phyloP scores from a whole-genome alignment of 495 filamentous ascomycete genomes.

The Bathelium albidoporum region DNA sequence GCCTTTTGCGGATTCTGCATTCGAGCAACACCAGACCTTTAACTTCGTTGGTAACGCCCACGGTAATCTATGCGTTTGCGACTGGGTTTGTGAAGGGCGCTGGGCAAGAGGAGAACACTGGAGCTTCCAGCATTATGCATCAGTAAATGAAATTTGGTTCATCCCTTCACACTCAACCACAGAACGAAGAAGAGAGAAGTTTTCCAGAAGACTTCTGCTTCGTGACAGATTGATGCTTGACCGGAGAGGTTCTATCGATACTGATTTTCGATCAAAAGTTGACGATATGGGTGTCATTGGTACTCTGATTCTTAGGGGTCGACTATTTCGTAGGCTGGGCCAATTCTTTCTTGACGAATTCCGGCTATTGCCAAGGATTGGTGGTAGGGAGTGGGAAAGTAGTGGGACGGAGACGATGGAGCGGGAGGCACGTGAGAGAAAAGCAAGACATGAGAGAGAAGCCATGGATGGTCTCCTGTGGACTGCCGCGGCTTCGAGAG shows the following conservation, averaged over 20 bases:
- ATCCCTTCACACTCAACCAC: slow-evolving; percentile 22
- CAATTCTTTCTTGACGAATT: slow-evolving; percentile 70
- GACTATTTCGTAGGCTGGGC: slow-evolving; percentile 52
- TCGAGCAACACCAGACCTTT: slow-evolving; percentile 74
- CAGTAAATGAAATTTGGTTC: slow-evolving; percentile 78
- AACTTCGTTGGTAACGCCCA: slow-evolving; percentile 42
- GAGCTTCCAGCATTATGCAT: slow-evolving; percentile 65
- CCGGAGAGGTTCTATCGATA: slow-evolving; percentile 23
- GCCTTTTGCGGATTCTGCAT: slow-evolving; percentile 69
- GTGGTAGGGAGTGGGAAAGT: slow-evolving; percentile 65
- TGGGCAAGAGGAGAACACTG: slow-evolving; percentile 81
- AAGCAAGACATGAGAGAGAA: slow-evolving; percentile 40
- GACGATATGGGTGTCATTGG: slow-evolving; percentile 60
- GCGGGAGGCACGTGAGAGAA: slow-evolving; percentile 30
- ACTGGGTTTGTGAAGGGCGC: slow-evolving; percentile 90
- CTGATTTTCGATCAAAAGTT: slow-evolving; percentile 40
- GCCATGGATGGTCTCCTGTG: slow-evolving; percentile 49
- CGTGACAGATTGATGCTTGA: slow-evolving; percentile 74
- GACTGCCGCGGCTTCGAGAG: slow-evolving; percentile 75
- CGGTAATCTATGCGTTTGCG: slow-evolving; percentile 64
- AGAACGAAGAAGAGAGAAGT: slow-evolving; percentile 18
- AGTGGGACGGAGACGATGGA: slow-evolving; percentile 25
- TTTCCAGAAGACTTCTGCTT: slow-evolving; percentile 53
- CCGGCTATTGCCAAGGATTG: slow-evolving; percentile 64
- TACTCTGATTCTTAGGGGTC: slow-evolving; percentile 72